Evolutionary conservation across 176 grass and related monocot species (phyloP), one percentile per base, ranked within the genome.

Genomic region (Pharus latifolius): DNA sequence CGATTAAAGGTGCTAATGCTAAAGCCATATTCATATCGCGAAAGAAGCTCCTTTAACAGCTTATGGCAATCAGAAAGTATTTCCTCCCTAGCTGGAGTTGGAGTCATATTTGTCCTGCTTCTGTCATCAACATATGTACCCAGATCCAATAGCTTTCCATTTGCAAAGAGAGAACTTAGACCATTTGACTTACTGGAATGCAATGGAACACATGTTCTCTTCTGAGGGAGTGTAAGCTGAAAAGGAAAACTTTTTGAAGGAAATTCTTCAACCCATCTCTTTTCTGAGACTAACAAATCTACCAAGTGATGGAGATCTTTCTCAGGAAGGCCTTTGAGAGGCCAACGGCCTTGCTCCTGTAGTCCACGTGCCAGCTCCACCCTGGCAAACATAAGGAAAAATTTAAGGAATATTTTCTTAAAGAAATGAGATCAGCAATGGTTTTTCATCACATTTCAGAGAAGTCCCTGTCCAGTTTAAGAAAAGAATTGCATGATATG

Each of bases 31-130:
- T 88, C 73, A 56, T 88, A 66, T 60, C 85, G 60, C 14, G 79
- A 24, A 45, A 98, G 51, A 65, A 98, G 68, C 35, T 93, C 89
- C 44, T 67, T 83, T 31, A 91, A 58, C 25, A 91, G 19, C 44
- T 76, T 85, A 37, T 75, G 74, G 69, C 83, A 98, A 65, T 98
- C 78, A 58, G 72, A 88, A 45, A 93, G 53, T 49, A 87, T 71
- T 73, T 85, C 74, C 10, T 13, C 68, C n/a, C 65, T 65, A 37
- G 69, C 53, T 27, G 6, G 22, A 45, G 26, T 32, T 19, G 5
- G 35, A 38, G 8, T 4, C 35, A 5, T 9, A 38, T 5, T 38
- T 38, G 6, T 38, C 35, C 35, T 16, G 38, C 37, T 57, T 53
- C 66, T 53, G 12, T 53, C 66, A 10, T 23, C n/a, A 37, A 35